A percentile compares a stretch with the other conserved stretches of the same genome.
phyloP scores from a whole-genome alignment of 495 filamentous ascomycete genomes.

The Copromyces sp. region DNA sequence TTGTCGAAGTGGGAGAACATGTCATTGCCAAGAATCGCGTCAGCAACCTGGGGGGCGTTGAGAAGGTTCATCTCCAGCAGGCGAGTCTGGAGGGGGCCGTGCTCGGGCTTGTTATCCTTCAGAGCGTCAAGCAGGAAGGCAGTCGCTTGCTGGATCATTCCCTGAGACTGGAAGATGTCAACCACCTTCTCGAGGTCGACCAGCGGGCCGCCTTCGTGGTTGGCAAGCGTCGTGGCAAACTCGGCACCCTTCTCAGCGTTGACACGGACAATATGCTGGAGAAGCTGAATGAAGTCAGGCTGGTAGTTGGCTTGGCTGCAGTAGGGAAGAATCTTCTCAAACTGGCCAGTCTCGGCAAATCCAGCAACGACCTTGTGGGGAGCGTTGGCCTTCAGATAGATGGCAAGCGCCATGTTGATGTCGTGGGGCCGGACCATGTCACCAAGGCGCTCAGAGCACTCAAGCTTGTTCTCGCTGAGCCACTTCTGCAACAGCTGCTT shows the following conservation, averaged over 20 bases:
- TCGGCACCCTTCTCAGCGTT: slow-evolving; percentile 93
- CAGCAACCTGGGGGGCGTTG: slow-evolving; percentile 93
- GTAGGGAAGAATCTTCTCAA: slow-evolving; percentile 91
- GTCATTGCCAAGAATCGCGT: slow-evolving; percentile 93
- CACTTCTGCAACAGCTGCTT: slow-evolving; percentile 97
- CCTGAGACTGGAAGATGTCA: slow-evolving; percentile 94
- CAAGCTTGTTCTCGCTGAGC: slow-evolving; percentile 89
- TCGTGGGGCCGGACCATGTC: slow-evolving; percentile 89
- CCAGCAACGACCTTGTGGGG: slow-evolving; percentile 89
- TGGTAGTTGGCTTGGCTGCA: slow-evolving; percentile 71
- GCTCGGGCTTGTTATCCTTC: slow-evolving; percentile 88
- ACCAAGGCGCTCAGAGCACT: slow-evolving; percentile 90
- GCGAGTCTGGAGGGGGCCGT: slow-evolving; percentile 85
- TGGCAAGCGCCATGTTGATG: slow-evolving; percentile 66
- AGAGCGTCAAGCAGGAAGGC: slow-evolving; percentile 93
- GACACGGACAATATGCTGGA: slow-evolving; percentile 84
- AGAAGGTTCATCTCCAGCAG: slow-evolving; percentile 96
- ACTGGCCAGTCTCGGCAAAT: slow-evolving; percentile 90
- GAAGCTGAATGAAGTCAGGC: slow-evolving; percentile 81
- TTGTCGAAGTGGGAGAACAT: slow-evolving; percentile 97
- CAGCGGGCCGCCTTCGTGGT: slow-evolving; percentile 70
- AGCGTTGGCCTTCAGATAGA: slow-evolving; percentile 81
- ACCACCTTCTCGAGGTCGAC: slow-evolving; percentile 92
- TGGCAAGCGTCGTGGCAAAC: slow-evolving; percentile 81
- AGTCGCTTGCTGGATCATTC: slow-evolving; percentile 94